Evolutionary conservation across 1,284 basidiomycete genomes (phyloP).

Genomic region (Hypsizygus ulmarius): DNA sequence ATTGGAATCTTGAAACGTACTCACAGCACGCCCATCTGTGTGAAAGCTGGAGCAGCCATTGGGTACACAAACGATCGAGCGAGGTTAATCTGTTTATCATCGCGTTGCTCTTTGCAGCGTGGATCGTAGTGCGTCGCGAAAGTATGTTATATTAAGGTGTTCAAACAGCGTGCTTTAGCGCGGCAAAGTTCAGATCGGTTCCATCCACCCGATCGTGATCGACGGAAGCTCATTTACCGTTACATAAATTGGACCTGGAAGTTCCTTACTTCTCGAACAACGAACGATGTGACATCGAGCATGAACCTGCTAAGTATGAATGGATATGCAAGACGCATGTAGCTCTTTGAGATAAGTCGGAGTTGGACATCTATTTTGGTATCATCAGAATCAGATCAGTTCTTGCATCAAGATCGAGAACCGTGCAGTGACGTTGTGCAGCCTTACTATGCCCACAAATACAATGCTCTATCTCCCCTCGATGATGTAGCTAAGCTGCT

Average conservation of each 20-base stretch:
- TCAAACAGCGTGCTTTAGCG: background rate
- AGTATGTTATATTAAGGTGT: background rate
- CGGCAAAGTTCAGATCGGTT: background rate
- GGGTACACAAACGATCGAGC: constrained; percentile 15
- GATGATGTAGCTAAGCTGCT: background rate
- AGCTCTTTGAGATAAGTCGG: no score
- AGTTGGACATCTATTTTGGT: no score
- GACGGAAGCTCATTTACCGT: constrained; percentile 10
- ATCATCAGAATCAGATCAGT: no score
- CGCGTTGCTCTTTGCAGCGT: constrained; percentile 4
- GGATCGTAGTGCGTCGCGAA: constrained; percentile 7
- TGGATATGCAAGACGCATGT: no score
- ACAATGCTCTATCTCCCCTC: background rate
- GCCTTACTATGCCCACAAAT: background rate
- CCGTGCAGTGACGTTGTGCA: no score
- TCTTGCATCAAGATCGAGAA: no score
- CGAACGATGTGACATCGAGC: no score
- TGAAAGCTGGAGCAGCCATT: constrained; percentile 17
- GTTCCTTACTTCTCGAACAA: no score
- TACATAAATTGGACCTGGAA: no score
- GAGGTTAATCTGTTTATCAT: constrained; percentile 15
- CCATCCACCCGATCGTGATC: constrained; percentile 7
- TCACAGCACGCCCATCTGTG: constrained; percentile 18
- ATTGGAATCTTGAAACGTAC: background rate
- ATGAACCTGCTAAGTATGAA: background rate